Base-by-base conservation (phyloP, 1,139 yeast species). In the Saccharomyces hybrid region DNA sequence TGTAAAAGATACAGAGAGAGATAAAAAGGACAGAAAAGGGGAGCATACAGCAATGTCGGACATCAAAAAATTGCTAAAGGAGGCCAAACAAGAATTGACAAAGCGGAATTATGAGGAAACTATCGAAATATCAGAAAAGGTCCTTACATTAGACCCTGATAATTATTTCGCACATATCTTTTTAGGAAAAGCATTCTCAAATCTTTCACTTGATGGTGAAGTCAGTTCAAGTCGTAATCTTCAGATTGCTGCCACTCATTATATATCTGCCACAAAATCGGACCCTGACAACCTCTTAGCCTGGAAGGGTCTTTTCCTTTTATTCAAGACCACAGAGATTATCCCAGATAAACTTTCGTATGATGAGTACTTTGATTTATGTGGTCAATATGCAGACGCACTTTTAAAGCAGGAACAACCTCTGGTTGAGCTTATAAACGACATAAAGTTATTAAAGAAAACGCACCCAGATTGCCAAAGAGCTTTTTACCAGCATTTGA, bases 261-360 rank as follows among this genome's bases (percentile, higher is more conserved):
- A 86, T 61, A 62, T 68, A 29, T 70, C 68, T 47, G 97, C 97
- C 0, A 78, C 81, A 1, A 64, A 70, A 3, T 52, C 84, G 1
- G 81, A 85, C 38, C 81, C 84, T 0, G 73, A 74, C 0, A 81
- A 83, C 54, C 58, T 82, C 1, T 68, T 80, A 28, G 95, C 93
- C 0, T 90, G 95, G 96, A 89, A 88, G 66, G 98, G 97, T 0
- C 76, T 84, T 57, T 71, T 82, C 58, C 63, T 73, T 11, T 63
- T 80, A 1, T 73, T 73, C 2, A 47, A 63, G 67, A 5, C 64
- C 52, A 23, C 29, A 3, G 44, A 64, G n/a, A 62, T 70, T 13
- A 76, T 65, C 5, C 65, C 66, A 3, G 55, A 53, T 6, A 38
- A 59, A 25, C 54, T 65, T 8, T 46, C 82, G 54, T 77, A 72